Base-by-base conservation (phyloP, 1,139 yeast species). In the Hyphopichia burtonii region DNA sequence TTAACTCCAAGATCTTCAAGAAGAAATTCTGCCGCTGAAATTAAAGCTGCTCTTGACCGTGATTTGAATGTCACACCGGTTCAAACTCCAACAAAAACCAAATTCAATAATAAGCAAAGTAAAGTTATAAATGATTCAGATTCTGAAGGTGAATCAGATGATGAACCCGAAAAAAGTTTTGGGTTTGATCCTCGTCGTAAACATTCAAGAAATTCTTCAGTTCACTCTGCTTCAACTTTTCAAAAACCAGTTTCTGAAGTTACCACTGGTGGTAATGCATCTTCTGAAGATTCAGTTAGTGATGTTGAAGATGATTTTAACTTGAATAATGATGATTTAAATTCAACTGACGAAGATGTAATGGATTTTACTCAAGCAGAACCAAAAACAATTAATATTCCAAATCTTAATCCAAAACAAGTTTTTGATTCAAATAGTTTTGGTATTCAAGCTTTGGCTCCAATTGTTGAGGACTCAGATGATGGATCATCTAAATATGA, bases 391-490 rank as follows among this genome's bases (percentile, higher is more conserved):
- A 43, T 11, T 11, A 16, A 3, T 17, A 9, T 17, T 17, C 8
- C 49, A 27, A 23, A 18, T 14, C 14, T 20, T 10, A 17, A 45
- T 25, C 47, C 48, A 20, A 47, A 42, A 34, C 46, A 11, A 45
- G 52, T 61, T 15, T 61, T 64, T 45, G 70, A 66, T 44, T 50
- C 52, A 38, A 53, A 54, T 42, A 61, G 65, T 38, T 65, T 63
- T 53, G 71, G 70, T 3, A 53, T 66, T 39, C 59, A 61, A 44
- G 71, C 69, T 2, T 66, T 72, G 50, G 71, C 66, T 20, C 76
- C 76, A 40, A 69, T 71, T 51, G 66, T 59, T 15, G 77, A 71
- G 49, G 69, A 61, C 32, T 55, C 52, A 41, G 62, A 56, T 44
- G 73, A 65, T 41, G 54, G 58, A 31, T 59, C 71, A 20, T 66